phyloP scores from a whole-genome alignment of 2,329 filamentous ascomycete species.

The Neopestalotiopsis rosae region DNA sequence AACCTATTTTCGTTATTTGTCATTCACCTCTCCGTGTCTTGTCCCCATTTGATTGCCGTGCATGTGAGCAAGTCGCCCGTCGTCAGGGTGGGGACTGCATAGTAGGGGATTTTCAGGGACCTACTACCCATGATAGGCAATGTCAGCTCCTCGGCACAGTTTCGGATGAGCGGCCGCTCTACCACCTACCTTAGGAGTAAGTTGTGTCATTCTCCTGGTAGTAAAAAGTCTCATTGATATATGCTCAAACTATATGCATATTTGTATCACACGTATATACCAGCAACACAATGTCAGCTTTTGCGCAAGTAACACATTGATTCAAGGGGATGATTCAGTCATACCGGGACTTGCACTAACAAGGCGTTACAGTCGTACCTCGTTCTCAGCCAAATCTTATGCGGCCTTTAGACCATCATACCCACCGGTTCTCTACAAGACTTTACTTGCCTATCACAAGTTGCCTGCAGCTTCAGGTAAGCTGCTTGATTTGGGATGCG shows the following conservation, averaged over 20 bases:
- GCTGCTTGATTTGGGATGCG: constrained; percentile 66
- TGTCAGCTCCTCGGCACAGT: neutral
- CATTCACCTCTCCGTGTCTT: neutral
- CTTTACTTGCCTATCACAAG: constrained; percentile 59
- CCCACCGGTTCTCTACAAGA: constrained; percentile 58
- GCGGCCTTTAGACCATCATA: constrained; percentile 66
- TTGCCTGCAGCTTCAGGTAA: constrained; percentile 34
- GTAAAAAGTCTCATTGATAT: neutral
- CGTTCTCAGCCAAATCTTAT: constrained; percentile 62
- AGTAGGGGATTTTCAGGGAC: neutral
- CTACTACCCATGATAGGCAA: neutral
- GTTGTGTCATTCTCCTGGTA: constrained; percentile 1
- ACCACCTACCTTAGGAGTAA: neutral
- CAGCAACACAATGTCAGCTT: constrained; percentile 28
- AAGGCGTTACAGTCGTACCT: constrained; percentile 49
- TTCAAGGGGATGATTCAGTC: neutral
- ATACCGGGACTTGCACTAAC: constrained; percentile 22
- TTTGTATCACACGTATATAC: neutral
- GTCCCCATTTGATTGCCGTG: neutral
- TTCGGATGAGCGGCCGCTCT: neutral
- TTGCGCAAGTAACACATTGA: constrained; percentile 26
- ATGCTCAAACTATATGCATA: neutral
- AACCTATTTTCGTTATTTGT: neutral
- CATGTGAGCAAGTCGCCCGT: neutral
- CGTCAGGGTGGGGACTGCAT: neutral